Evolutionary conservation across 805 yeast genomes (phyloP), one percentile per base, ranked within the genome.

Genomic region (Naumovozyma castellii): DNA sequence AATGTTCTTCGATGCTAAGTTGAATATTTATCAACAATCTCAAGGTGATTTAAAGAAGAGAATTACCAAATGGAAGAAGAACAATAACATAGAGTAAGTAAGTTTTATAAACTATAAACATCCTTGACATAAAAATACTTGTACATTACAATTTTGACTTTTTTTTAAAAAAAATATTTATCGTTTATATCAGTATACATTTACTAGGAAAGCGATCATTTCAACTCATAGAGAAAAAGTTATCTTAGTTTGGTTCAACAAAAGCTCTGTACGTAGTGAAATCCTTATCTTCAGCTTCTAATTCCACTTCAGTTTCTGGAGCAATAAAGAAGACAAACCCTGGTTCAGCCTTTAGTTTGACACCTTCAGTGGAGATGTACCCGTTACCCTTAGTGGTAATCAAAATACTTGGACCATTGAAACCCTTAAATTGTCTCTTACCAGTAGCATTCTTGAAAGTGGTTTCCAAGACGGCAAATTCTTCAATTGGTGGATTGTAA

Each of bases 401-500:
- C 45, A 87, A 61, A 49, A 92, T 80, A 36, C 95, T 84, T 49
- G 98, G 97, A 37, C 97, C 97, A 34, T 76, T 66, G 34, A 92
- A 67, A 4, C 69, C 77, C 39, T 76, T 73, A 51, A 80, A 72
- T 29, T 58, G 54, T 59, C 84, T 83, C 14, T 56, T 60, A 34
- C 71, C 73, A 9, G 69, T 57, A 6, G 48, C 45, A 32, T 65
- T 59, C 38, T 70, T 67, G 54, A 81, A 80, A 35, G 75, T 73
- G 34, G 90, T 80, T 65, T 84, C 87, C 55, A 92, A 71, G n/a
- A 92, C 97, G 4, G 95, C 73, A 56, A 92, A 92, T 69, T 92
- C 99, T 46, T 80, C 94, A 57, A 92, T 92, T 43, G 99, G 99
- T 27, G 99, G 99, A 61, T 92, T 83, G 65, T 80, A 92, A 49